Conservation (phyloP, 2,329 filamentous ascomycete species). For the Neofusicoccum kwambonambiense region DNA sequence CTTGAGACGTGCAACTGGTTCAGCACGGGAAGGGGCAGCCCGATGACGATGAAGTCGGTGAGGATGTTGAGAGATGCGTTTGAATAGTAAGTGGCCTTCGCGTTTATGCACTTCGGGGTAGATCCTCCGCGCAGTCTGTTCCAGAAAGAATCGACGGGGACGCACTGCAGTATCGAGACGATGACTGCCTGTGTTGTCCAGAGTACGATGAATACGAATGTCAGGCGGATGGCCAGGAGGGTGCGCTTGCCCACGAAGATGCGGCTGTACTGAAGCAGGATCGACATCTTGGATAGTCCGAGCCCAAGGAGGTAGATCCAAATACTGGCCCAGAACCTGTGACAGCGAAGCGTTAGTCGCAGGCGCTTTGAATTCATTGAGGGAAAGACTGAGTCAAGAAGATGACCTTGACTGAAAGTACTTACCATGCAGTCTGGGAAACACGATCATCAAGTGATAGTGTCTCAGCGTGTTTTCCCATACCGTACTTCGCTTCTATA, state of each 20-base stretch:
- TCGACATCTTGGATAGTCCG: conserved; percentile 31
- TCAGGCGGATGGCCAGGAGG: conserved; percentile 21
- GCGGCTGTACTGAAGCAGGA: conserved; percentile 26
- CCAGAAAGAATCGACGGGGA: conserved; percentile 28
- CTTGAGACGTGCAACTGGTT: neutral
- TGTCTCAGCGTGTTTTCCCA: neutral
- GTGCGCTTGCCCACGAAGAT: conserved; percentile 27
- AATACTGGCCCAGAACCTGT: conserved; percentile 32
- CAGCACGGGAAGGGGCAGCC: neutral
- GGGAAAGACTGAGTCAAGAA: neutral
- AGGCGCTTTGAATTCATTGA: neutral
- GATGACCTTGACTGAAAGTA: neutral
- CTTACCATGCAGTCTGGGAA: neutral
- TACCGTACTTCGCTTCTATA: neutral
- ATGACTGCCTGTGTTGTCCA: conserved; percentile 4
- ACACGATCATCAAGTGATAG: neutral
- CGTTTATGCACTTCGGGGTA: neutral
- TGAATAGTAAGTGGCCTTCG: neutral
- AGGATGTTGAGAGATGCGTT: neutral
- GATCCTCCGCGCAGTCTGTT: conserved; percentile 19
- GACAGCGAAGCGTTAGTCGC: neutral
- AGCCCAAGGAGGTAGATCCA: conserved; percentile 35
- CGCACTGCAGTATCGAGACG: conserved; percentile 27
- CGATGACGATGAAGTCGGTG: neutral
- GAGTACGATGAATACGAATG: conserved; percentile 18